phyloP scores from a whole-genome alignment of 306 rosid species.

The Lupinus albus region DNA sequence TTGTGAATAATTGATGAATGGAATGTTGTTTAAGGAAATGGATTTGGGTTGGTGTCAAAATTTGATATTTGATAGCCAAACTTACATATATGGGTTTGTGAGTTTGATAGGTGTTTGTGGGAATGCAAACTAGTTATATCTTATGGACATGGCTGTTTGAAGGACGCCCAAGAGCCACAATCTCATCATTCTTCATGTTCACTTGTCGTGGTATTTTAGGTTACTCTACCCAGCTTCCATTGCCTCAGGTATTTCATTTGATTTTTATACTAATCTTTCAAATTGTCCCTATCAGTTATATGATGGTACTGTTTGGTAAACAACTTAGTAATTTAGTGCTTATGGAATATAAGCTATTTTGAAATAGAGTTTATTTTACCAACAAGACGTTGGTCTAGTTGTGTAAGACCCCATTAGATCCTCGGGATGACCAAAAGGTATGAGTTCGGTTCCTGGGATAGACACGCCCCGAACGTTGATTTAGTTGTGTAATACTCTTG shows the following conservation, averaged over 20 bases:
- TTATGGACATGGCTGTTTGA: slow-evolving; percentile 87
- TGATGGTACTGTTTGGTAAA: no score
- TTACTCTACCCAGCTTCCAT: slow-evolving; percentile 86
- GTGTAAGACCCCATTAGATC: no score
- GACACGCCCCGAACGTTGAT: no score
- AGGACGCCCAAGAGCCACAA: slow-evolving; percentile 87
- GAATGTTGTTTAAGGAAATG: not conserved
- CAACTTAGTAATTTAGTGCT: no score
- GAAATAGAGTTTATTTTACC: no score
- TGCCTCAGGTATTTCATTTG: slow-evolving; percentile 70
- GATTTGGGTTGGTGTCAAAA: slow-evolving; percentile 38
- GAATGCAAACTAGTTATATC: slow-evolving; percentile 85
- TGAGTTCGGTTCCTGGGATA: no score
- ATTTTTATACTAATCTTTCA: no score
- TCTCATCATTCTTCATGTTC: slow-evolving; percentile 85
- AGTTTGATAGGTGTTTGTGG: slow-evolving; percentile 68
- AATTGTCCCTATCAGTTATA: no score
- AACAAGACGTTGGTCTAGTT: no score
- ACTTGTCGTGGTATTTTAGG: slow-evolving; percentile 94
- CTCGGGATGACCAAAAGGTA: no score
- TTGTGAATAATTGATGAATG: slow-evolving; percentile 7
- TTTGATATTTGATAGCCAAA: slow-evolving; percentile 5
- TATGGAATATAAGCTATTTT: no score
- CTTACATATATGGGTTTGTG: not conserved
- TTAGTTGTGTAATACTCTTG: no score